Base-by-base conservation (phyloP, 2,329 filamentous ascomycete genomes). In the Beauveria bassiana region DNA sequence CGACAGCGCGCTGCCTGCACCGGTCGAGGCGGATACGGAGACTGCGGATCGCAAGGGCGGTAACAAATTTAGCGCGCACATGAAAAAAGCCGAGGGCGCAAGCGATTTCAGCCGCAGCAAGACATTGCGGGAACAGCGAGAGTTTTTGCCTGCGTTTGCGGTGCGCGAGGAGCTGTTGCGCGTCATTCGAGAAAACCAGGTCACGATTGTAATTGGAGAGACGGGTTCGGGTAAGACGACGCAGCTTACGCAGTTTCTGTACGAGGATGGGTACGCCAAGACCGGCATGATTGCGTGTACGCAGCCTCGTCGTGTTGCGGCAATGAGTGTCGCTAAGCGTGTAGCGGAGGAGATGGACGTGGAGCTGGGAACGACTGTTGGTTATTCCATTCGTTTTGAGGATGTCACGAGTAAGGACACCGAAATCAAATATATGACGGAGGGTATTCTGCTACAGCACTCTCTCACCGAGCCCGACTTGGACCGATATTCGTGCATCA, bases 321-420 rank as follows among this genome's bases (percentile, higher is more conserved):
- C 95, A 24, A 99, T 99, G 95, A 97, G 93, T 76, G 95, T 99
- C 31, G 95, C 95, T 2, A 98, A 98, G 74, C 92, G 95, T 79
- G 95, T 99, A 45, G 91, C 91, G 62, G 95, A 99, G 76, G 95
- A 99, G 77, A 99, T 99, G 96, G 90, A 96, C 67, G 92, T 96
- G 50, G 88, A 88, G 61, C 79, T 99, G 10, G 95, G 95, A 54
- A 87, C 88, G 61, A 84, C 88, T 0, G 96, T 99, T 43, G 95
- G 95, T 34, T 99, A 99, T 73, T 92, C 95, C 1, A 99, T 99
- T 71, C 92, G 95, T 59, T 99, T 99, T 69, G 95, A 99, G 72
- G 96, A 99, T 72, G 97, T 93, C 74, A 99, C 95, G 1, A 96
- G 91, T 78, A 91, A 92, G 67, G 89, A 98, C 62, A 99, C 95